A percentile compares a stretch with the other conserved stretches of the same genome.
These are phyloP conservation scores for Trichophyton schoenleinii DNA, from an alignment of 2,329 filamentous ascomycete genomes.

Conservation along the genomic window DNA sequence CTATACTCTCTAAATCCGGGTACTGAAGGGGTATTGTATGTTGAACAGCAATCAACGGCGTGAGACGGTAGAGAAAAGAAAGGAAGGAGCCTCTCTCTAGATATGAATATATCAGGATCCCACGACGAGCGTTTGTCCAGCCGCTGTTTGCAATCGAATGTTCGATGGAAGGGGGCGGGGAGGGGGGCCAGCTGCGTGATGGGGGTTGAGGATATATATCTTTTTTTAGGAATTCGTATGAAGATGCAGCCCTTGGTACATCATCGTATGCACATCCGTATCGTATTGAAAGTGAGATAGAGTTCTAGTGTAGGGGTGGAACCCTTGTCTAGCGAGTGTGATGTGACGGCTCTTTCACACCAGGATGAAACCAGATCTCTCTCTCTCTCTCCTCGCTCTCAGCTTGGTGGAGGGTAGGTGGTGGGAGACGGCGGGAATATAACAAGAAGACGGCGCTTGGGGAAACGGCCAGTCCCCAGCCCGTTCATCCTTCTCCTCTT, in stretches of 20 bases:
- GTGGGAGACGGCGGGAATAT: background rate
- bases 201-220: slow-evolving; percentile 5
- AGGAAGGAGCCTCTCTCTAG: background rate
- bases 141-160: background rate
- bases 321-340: slow-evolving; percentile 5
- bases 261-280: slow-evolving; percentile 2
- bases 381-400: background rate
- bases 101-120: slow-evolving; percentile 1
- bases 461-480: background rate
- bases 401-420: background rate
- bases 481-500: background rate
- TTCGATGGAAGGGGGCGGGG: slow-evolving; percentile 4
- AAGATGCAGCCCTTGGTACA: background rate
- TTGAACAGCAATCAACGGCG: background rate
- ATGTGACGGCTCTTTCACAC: slow-evolving; percentile 4
- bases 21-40: background rate
- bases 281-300: slow-evolving; percentile 2
- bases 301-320: background rate
- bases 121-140: background rate
- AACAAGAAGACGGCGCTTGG: slow-evolving; percentile 2
- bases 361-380: background rate
- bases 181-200: slow-evolving; percentile 4
- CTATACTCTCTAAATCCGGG: background rate
- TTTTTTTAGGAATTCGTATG: slow-evolving; percentile 6
- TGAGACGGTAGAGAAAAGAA: background rate